Evolutionary conservation across 306 rosid species (phyloP).

Genomic region (Dryas alaskensis): DNA sequence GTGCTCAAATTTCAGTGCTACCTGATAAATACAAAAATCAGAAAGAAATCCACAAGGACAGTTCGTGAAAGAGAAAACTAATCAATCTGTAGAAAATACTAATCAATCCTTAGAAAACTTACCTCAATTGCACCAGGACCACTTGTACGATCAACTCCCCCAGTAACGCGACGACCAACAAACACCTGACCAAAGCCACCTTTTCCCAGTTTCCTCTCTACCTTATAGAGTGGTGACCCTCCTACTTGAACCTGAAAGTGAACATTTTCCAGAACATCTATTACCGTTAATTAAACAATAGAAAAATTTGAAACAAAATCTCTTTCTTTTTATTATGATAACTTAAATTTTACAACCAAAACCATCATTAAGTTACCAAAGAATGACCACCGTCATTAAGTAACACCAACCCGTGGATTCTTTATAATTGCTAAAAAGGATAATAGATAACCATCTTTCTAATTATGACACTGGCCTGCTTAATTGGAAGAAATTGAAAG

Average conservation of each 20-base stretch:
- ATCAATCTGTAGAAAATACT: background rate
- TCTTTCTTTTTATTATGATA: background rate
- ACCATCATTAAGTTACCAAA: background rate
- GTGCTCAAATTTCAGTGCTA: slow-evolving; percentile 92
- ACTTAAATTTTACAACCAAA: background rate
- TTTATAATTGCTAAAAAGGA: background rate
- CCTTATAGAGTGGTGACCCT: slow-evolving; percentile 76
- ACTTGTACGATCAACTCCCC: slow-evolving; percentile 66
- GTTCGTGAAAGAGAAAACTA: background rate
- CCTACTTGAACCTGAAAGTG: slow-evolving; percentile 75
- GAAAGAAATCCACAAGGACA: slow-evolving; percentile 14
- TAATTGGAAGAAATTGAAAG: background rate
- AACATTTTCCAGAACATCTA: slow-evolving; percentile 5
- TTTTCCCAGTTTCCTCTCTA: slow-evolving; percentile 81
- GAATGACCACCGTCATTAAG: background rate
- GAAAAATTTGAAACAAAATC: background rate
- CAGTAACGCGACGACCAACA: slow-evolving; percentile 74
- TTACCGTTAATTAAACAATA: background rate
- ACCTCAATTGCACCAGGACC: slow-evolving; percentile 87
- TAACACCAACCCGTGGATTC: background rate
- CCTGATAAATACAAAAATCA: slow-evolving; percentile 51
- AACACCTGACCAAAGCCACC: slow-evolving; percentile 97
- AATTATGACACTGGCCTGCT: too few relatives aligned
- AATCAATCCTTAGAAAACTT: background rate
- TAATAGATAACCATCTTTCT: too few relatives aligned